Evolutionary conservation across 345 rosid genomes (phyloP).

Genomic region (Lumnitzera littorea): DNA sequence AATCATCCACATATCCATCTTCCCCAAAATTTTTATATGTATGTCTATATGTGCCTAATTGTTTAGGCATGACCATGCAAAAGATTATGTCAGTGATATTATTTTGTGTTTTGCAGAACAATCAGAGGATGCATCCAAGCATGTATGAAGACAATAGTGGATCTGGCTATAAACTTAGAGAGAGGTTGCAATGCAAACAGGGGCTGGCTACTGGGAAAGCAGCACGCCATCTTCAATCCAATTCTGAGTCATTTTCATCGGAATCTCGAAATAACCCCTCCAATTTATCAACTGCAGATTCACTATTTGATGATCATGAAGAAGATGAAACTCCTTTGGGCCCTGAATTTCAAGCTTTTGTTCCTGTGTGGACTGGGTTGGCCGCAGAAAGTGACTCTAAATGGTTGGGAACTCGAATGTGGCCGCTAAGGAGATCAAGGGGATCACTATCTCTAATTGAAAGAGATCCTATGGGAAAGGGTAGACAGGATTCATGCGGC

Average conservation of each 20-base stretch:
- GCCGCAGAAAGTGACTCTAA: slow-evolving; percentile 42
- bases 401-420: slow-evolving; percentile 58
- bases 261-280: slow-evolving; percentile 6
- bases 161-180: neutral
- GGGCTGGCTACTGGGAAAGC: slow-evolving; percentile 12
- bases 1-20: no score
- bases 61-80: slow-evolving; percentile 1
- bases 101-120: slow-evolving; percentile 34
- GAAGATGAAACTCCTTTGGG: slow-evolving; percentile 33
- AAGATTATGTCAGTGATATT: neutral
- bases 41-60: neutral
- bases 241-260: slow-evolving; percentile 6
- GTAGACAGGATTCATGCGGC: slow-evolving; percentile 49
- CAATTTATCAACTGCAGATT: slow-evolving; percentile 7
- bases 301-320: slow-evolving; percentile 8
- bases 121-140: slow-evolving; percentile 46
- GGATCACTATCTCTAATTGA: slow-evolving; percentile 12
- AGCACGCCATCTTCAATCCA: slow-evolving; percentile 10
- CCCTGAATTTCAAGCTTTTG: slow-evolving; percentile 52
- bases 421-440: slow-evolving; percentile 32
- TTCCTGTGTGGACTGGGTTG: slow-evolving; percentile 57
- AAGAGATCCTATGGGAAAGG: slow-evolving; percentile 40
- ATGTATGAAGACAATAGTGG: slow-evolving; percentile 33
- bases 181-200: slow-evolving; percentile 22
- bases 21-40: slow-evolving; percentile 17